Conservation (phyloP, 176 grass and related monocot species). For the Elaeis guineensis region DNA sequence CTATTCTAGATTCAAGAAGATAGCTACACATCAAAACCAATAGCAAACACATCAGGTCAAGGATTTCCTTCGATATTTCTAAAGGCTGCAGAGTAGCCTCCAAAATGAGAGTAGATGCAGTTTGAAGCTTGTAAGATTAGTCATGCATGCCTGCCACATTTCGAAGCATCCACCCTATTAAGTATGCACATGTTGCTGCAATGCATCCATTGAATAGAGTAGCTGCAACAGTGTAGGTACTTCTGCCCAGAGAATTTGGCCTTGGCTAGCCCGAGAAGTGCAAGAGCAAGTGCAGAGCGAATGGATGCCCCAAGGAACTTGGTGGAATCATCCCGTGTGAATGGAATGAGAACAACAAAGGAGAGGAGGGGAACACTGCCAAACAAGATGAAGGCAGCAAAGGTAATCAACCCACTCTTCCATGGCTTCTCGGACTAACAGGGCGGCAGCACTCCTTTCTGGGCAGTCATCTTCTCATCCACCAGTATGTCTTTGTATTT, state of each 20-base stretch:
- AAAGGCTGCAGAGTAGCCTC: too few species aligned
- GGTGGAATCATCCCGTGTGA: neutral
- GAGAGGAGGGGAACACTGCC: neutral
- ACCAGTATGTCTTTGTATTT: neutral
- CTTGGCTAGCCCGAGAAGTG: neutral
- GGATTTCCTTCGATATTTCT: too few species aligned
- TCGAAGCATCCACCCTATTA: neutral
- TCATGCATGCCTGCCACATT: neutral
- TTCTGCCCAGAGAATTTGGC: neutral
- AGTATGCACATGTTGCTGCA: neutral
- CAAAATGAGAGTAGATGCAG: too few species aligned
- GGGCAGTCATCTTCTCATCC: neutral
- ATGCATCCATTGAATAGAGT: neutral
- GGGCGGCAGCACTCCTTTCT: neutral
- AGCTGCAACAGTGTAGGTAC: neutral
- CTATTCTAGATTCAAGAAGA: too few species aligned
- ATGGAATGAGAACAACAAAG: neutral
- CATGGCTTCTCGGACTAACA: neutral
- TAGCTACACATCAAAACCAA: too few species aligned
- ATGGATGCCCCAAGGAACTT: neutral
- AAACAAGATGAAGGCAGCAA: neutral
- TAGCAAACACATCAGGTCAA: too few species aligned
- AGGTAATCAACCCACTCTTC: neutral
- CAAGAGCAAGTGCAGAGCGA: neutral
- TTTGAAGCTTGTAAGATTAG: neutral